Base-by-base conservation (phyloP, 192 early-diverging fungal genomes). In the Linnemannia hyalina region DNA sequence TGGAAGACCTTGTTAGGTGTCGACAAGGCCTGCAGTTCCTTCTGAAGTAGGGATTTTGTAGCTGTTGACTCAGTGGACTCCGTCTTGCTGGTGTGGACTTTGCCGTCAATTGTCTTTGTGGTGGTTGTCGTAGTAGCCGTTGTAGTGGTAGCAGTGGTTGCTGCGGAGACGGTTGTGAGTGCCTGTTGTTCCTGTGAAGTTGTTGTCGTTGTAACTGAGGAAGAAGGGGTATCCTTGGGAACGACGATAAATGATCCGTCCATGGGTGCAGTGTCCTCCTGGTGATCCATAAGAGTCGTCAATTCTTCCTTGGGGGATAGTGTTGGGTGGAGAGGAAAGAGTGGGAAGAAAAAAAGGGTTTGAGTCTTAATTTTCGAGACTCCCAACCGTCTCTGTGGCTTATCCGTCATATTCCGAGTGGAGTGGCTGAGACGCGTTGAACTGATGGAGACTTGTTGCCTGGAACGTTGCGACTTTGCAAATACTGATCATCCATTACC, bases 1-100 rank as follows among this genome's bases (percentile, higher is more conserved):
- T 84, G 76, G 68, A 95, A 94, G 55, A 82, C 71, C 63, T 57
- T 63, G 42, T 77, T 80, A 11, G 69, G 44, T 42, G 44, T 77
- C 5, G 78, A 71, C 22, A 88, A 57, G n/a, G 42, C 44, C n/a
- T 57, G 46, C 15, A 88, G 74, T 76, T 82, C 35, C 75, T 83
- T 41, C 32, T 82, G 36, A 15, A 88, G 41, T 35, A 54, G 40
- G 13, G 73, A 75, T 20, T 8, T 42, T 18, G 35, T 35, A 18
- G 46, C 71, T 9, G 38, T 20, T 41, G 47, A 13, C 1, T 11
- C 42, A n/a, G 20, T 41, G 44, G 2, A 22, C 22, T 26, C 49
- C 46, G 38, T 75, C 40, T 60, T 44, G 15, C 47, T 54, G 42
- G 35, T 57, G 18, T 68, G 23, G 11, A 18, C 49, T 52, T 52